These are phyloP conservation scores for Arachnomyces sp. DNA, from an alignment of 2,329 filamentous ascomycete genomes.

Conservation along the genomic window DNA sequence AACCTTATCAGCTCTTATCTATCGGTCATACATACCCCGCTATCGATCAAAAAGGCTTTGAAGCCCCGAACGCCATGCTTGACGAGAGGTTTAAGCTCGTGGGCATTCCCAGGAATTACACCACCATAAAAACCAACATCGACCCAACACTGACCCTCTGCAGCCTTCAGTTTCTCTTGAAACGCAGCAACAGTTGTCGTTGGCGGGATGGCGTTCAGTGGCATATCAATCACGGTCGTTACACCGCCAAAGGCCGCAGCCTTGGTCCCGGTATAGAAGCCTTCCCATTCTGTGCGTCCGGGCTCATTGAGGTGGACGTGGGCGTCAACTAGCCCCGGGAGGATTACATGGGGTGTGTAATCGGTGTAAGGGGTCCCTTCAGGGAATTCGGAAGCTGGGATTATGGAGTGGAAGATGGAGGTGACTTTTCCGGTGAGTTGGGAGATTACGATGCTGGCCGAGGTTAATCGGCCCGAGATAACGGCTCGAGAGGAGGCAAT, in stretches of 20 bases:
- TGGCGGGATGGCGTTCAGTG: conserved; percentile 89
- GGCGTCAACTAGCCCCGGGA: conserved; percentile 89
- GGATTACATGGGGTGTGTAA: conserved; percentile 72
- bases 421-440: conserved; percentile 74
- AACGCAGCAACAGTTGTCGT: conserved; percentile 82
- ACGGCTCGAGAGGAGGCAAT: conserved; percentile 78
- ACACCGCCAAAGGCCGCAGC: conserved; percentile 93
- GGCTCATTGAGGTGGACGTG: conserved; percentile 98
- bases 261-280: conserved; percentile 88
- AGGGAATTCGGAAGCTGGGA: conserved; percentile 70
- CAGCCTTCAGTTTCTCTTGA: conserved; percentile 75
- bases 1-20: conserved; percentile 4
- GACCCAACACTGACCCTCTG: conserved; percentile 86
- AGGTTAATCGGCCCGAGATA: conserved; percentile 64
- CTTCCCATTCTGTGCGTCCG: conserved; percentile 95
- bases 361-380: conserved; percentile 65
- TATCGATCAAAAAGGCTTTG: conserved; percentile 96
- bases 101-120: conserved; percentile 79
- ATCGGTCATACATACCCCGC: conserved; percentile 59
- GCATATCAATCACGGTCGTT: conserved; percentile 96
- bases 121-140: conserved; percentile 98
- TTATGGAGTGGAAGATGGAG: conserved; percentile 61
- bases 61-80: conserved; percentile 84
- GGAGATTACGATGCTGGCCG: conserved; percentile 76
- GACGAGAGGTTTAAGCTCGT: conserved; percentile 70